These are phyloP conservation scores for Raphanus raphanistrum DNA, from an alignment of 345 rosid genomes.

Conservation along the genomic window DNA sequence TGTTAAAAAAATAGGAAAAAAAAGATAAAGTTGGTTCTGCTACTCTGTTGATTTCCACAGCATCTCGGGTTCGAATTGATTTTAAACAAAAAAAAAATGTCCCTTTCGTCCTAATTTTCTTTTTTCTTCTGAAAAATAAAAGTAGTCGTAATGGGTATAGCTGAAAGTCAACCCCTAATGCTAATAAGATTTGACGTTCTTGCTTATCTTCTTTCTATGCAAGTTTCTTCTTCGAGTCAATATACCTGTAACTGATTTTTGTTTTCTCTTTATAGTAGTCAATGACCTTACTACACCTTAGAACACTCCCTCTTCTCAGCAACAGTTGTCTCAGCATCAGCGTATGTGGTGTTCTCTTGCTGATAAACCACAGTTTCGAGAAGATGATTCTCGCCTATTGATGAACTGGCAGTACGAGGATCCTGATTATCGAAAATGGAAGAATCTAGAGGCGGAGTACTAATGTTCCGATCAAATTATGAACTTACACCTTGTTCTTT, in stretches of 20 bases:
- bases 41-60: background rate
- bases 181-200: too few species aligned
- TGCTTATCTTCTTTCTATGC: slow-evolving; percentile 30
- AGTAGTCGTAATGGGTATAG: too few species aligned
- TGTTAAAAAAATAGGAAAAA: too few species aligned
- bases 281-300: slow-evolving; percentile 57
- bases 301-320: slow-evolving; percentile 51
- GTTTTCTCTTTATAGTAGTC: slow-evolving; percentile 10
- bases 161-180: too few species aligned
- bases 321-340: slow-evolving; percentile 33
- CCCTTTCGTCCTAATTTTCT: background rate
- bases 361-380: slow-evolving; percentile 41
- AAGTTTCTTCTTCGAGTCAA: slow-evolving; percentile 10
- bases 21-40: too few species aligned
- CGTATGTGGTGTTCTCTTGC: slow-evolving; percentile 35
- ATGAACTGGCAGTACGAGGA: slow-evolving; percentile 47
- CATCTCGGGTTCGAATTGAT: slow-evolving; percentile 13
- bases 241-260: background rate
- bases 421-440: slow-evolving; percentile 82
- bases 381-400: slow-evolving; percentile 48
- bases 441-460: slow-evolving; percentile 61
- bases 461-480: background rate
- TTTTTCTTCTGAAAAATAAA: too few species aligned
- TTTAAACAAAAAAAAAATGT: too few species aligned
- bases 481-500: background rate